Conservation (phyloP, 306 rosid genomes). For the Quercus wislizeni region DNA sequence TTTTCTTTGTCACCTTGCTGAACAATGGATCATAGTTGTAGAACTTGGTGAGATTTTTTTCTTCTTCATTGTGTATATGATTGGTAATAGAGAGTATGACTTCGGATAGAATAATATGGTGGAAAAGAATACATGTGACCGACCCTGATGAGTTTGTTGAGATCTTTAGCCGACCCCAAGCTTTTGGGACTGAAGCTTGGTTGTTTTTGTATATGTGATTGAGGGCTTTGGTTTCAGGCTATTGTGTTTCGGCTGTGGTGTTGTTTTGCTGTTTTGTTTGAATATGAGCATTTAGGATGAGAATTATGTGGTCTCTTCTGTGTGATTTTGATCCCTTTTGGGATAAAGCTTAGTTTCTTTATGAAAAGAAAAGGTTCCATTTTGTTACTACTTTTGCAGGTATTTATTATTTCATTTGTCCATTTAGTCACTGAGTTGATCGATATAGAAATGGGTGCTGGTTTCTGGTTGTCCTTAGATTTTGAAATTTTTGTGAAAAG, state of each 20-base stretch:
- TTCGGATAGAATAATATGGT: too few species aligned
- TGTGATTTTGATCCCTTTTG: not conserved
- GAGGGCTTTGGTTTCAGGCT: too few species aligned
- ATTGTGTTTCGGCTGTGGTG: too few species aligned
- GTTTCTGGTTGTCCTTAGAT: not conserved
- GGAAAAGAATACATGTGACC: too few species aligned
- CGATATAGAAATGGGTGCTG: not conserved
- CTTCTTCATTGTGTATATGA: too few species aligned
- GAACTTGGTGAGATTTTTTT: not conserved
- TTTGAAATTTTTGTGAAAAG: not conserved
- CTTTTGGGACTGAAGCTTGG: rapidly evolving
- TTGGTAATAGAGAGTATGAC: too few species aligned
- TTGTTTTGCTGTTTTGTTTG: too few species aligned
- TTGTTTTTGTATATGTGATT: too few species aligned
- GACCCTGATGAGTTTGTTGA: too few species aligned
- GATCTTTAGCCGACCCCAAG: too few species aligned
- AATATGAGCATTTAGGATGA: too few species aligned
- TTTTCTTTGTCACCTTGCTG: not conserved
- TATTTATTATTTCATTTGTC: not conserved
- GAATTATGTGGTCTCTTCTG: too few species aligned
- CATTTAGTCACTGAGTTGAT: not conserved
- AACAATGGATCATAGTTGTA: not conserved
- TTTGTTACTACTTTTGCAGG: not conserved
- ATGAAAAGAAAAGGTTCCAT: not conserved
- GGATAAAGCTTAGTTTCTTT: not conserved